Base-by-base conservation (phyloP, 2,329 filamentous ascomycete genomes). In the Pseudocercospora fijiensis region DNA sequence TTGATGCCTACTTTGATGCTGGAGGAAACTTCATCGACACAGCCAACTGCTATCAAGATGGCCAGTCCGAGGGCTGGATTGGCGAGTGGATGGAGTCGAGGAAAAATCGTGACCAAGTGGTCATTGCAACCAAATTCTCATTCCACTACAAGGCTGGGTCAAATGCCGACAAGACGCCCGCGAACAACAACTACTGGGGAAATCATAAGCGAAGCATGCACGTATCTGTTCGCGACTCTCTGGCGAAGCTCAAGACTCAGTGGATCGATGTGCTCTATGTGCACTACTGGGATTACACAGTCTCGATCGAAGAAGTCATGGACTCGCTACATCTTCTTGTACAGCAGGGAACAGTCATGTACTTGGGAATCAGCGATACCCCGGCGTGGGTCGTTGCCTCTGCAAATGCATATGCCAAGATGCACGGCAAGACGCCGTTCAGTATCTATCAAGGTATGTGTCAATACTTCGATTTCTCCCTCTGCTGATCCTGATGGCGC, bases 361-460 rank as follows among this genome's bases (percentile, higher is more conserved):
- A 90, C 67, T 78, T 90, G 0, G 88, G 88, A 2, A 81, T 89
- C 74, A 86, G 83, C 51, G 87, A 91, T 69, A 86, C 85, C 0
- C 88, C 88, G 0, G 88, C 88, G 8, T 91, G 88, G 88, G 76
- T 71, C 0, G 59, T 58, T 2, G 45, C 55, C 7, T 58, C 61
- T 1, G 63, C 61, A 20, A 66, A 63, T 37, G 18, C 27, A 75
- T 77, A 91, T 71, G 90, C 90, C 4, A 84, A 87, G 41, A 82
- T 85, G 65, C 85, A 91, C 66, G 88, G 87, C n/a, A 81, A 91
- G 22, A 85, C 86, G 1, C 86, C 84, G 41, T 92, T 92, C 78
- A 83, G 80, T 49, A 84, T 90, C 47, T 90, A 90, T 75, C 86
- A 89, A 76, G 88, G 49, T 52, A 27, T 24, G 24, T 16, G 1